Evolutionary conservation across 495 filamentous ascomycete genomes (phyloP), one percentile per base, ranked within the genome.

Genomic region (Eremomyces bilateralis): DNA sequence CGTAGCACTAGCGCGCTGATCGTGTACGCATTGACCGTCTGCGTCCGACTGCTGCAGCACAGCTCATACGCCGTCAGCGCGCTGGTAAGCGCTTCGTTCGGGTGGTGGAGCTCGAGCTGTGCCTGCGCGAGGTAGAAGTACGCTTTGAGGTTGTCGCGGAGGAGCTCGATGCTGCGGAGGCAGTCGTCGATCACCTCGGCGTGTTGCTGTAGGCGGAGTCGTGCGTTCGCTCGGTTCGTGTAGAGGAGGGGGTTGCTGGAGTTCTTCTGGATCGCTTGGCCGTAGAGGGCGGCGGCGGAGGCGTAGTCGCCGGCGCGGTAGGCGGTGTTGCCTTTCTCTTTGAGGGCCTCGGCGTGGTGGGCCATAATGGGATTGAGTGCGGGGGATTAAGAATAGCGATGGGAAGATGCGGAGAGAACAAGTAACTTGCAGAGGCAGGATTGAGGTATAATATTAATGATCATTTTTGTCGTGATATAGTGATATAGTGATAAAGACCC

Each of bases 151-250:
- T 69, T 71, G 29, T 66, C 56, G 24, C 62, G 51, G 35, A 64
- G 55, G 4, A 92, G 61, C 3, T 69, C 59, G 38, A 97, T 73
- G 33, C 77, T 73, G 27, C 63, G 58, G 16, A 73, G 51, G 43
- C 83, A 84, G 54, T 94, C 88, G 24, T 69, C 61, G 42, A 91
- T 73, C 20, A 75, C 81, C n/a, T 52, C 63, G n/a, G 77, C 63
- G 64, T 71, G 83, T 45, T 62, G 60, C 20, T 52, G 48, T n/a
- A 90, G 64, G 46, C 69, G 71, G 29, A 88, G 59, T 29, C 84
- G 74, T 8, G 80, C 71, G 53, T 92, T 74, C 27, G 85, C 79
- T 34, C 88, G 77, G 59, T 97, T 97, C 20, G 85, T 90, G 61
- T 72, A 82, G 31, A 78, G 60, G 3, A 67, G 50, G 1, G 67